A percentile compares a stretch with the other conserved stretches of the same genome.
Conservation (phyloP, 129 eudicot species). For the Mikania micrantha region DNA sequence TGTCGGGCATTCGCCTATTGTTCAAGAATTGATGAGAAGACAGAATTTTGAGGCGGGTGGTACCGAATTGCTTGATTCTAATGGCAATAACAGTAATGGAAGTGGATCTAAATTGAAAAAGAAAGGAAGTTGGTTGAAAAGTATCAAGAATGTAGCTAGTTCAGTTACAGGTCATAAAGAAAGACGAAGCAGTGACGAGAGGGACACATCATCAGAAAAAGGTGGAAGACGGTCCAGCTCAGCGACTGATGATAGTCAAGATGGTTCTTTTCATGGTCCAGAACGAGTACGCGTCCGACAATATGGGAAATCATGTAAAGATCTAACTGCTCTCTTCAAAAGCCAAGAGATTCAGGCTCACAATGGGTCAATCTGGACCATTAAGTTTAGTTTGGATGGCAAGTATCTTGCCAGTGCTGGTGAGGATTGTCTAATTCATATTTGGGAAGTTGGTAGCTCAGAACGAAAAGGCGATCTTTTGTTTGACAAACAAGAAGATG, state of each 20-base stretch:
- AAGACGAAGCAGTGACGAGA: slow-evolving; percentile 81
- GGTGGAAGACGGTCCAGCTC: slow-evolving; percentile 96
- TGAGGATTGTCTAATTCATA: slow-evolving; percentile 83
- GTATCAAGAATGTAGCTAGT: slow-evolving; percentile 74
- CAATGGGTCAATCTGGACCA: slow-evolving; percentile 86
- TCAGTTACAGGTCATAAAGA: slow-evolving; percentile 77
- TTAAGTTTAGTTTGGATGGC: slow-evolving; percentile 88
- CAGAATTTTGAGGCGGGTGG: slow-evolving; percentile 80
- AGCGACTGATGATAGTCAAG: slow-evolving; percentile 97
- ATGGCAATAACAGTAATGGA: slow-evolving; percentile 37
- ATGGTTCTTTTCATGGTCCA: slow-evolving; percentile 81
- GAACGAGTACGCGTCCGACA: slow-evolving; percentile 75
- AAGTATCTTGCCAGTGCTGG: slow-evolving; percentile 97
- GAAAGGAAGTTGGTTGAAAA: slow-evolving; percentile 78
- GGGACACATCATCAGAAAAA: slow-evolving; percentile 91
- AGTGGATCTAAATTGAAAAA: slow-evolving; percentile 57
- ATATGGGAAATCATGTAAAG: slow-evolving; percentile 83
- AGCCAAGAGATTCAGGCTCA: slow-evolving; percentile 94
- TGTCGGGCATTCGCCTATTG: slow-evolving; percentile 93
- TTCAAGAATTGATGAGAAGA: slow-evolving; percentile 90
- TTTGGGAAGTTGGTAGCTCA: slow-evolving; percentile 79
- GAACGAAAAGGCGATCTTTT: slow-evolving; percentile 89
- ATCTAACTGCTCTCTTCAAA: slow-evolving; percentile 67
- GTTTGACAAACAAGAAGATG: slow-evolving; percentile 85
- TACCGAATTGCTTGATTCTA: slow-evolving; percentile 27